Evolutionary conservation across 2,329 filamentous ascomycete genomes (phyloP), one percentile per base, ranked within the genome.

Genomic region (Paraconiothyrium sp.): DNA sequence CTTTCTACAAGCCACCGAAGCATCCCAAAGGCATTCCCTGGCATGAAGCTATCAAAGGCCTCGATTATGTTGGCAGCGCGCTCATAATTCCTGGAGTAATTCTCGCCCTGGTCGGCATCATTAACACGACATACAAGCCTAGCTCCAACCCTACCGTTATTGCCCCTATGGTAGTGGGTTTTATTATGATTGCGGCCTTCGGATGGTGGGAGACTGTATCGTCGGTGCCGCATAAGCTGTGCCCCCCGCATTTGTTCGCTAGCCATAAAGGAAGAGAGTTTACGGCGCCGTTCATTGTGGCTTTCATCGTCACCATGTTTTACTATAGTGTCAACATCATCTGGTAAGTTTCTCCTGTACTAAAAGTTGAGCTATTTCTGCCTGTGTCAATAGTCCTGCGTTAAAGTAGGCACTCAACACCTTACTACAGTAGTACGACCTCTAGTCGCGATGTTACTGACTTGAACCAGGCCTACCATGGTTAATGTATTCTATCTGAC

Each of bases 281-380:
- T 39, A 84, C 83, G 0, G 83, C 81, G 0, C 83, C 83, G 0
- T 82, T 80, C 54, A 75, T 84, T 30, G 79, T 80, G 4, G 74
- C 80, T 0, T 80, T 79, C 46, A 80, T 85, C 56, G 77, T 84
- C 35, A 84, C 81, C 57, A 85, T 85, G 83, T 85, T 84, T 69
- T 85, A 84, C 72, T 84, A 84, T 69, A 79, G 78, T 22, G 79
- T 78, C 47, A 82, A 80, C 63, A 80, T 84, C 52, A 73, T 84
- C 30, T 84, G 78, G 68, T 81, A 51, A 46, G 57, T 37, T n/a
- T 4, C 39, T n/a, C 35, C 35, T 37, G 2, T 37, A 16, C 39
- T n/a, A 41, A n/a, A 41, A 37, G 1, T 20, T 14, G 24, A 47
- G 10, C 11, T 27, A 22, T 27, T n/a, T 47, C 43, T 20, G 13